Conservation (phyloP, 495 filamentous ascomycete genomes). For the Trichoderma reesei region DNA sequence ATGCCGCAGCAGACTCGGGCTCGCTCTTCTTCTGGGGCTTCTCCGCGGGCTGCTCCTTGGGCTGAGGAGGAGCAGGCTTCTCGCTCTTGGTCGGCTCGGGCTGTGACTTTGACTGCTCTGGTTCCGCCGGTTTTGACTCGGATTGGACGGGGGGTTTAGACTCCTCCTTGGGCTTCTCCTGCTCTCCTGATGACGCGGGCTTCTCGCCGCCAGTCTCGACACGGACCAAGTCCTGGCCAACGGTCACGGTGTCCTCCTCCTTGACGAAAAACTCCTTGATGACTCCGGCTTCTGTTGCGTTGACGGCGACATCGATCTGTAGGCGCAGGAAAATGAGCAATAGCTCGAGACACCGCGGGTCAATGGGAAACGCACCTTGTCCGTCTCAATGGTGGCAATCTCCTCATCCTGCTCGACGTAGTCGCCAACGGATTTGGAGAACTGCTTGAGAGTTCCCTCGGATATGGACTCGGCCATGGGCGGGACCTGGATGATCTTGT, state of each 20-base stretch:
- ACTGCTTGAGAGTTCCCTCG: constrained; percentile 94
- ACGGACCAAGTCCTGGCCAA: constrained; percentile 84
- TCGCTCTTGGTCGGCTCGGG: constrained; percentile 28
- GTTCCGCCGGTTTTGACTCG: constrained; percentile 44
- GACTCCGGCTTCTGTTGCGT: constrained; percentile 82
- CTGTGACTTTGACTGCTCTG: constrained; percentile 22
- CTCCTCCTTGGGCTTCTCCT: constrained; percentile 49
- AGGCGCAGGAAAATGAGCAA: not conserved
- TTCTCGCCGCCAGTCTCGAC: constrained; percentile 67
- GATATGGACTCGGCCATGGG: constrained; percentile 99
- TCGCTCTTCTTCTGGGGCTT: constrained; percentile 34
- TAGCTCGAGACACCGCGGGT: not conserved
- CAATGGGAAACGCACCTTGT: constrained; percentile 60
- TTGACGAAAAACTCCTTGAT: constrained; percentile 87
- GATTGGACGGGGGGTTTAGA: constrained; percentile 47
- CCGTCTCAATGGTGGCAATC: constrained; percentile 98
- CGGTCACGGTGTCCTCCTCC: constrained; percentile 91
- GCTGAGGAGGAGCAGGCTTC: constrained; percentile 12
- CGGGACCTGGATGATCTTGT: constrained; percentile 83
- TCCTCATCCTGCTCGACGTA: constrained; percentile 94
- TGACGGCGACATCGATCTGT: constrained; percentile 91
- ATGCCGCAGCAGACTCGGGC: constrained; percentile 24
- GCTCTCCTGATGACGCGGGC: constrained; percentile 37
- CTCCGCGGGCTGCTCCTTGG: constrained; percentile 35
- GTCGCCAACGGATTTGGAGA: constrained; percentile 89